Percentiles rank a stretch among this genome's conserved stretches.
Evolutionary conservation across 1,139 yeast species (phyloP).

Genomic region (Saccharomyces hybrid): DNA sequence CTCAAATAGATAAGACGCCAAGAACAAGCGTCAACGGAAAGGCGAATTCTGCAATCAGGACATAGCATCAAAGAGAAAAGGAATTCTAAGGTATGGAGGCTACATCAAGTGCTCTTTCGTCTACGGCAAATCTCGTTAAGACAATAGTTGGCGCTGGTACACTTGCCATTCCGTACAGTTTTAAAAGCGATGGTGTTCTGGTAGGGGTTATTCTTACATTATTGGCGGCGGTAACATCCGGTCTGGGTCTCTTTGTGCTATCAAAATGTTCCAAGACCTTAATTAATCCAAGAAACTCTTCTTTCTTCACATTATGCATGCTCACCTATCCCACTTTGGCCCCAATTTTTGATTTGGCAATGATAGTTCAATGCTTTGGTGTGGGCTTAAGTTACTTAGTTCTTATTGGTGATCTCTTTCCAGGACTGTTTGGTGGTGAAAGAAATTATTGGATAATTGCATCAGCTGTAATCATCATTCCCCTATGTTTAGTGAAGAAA

Average conservation of each 20-base stretch:
- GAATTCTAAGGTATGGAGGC: constrained; percentile 16
- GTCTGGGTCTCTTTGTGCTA: constrained; percentile 72
- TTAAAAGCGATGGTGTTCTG: constrained; percentile 73
- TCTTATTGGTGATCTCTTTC: constrained; percentile 86
- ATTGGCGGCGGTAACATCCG: constrained; percentile 72
- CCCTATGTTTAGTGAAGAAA: constrained; percentile 64
- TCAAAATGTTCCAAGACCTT: constrained; percentile 59
- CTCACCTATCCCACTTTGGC: constrained; percentile 81
- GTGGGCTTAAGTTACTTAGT: constrained; percentile 86
- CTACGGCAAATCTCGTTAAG: constrained; percentile 54
- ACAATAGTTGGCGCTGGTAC: constrained; percentile 88
- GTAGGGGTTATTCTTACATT: constrained; percentile 59
- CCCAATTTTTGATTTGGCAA: constrained; percentile 77
- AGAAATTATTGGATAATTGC: constrained; percentile 58
- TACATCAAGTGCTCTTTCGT: constrained; percentile 37
- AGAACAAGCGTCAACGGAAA: not conserved
- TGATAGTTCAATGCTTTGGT: constrained; percentile 88
- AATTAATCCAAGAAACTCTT: constrained; percentile 66
- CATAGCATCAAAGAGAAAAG: not conserved
- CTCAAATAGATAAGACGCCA: not conserved
- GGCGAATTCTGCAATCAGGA: not conserved
- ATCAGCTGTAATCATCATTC: constrained; percentile 58
- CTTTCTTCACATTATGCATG: constrained; percentile 77
- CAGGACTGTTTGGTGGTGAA: constrained; percentile 42
- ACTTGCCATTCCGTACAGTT: constrained; percentile 86